These are phyloP conservation scores for Colletotrichum sp. DNA, from an alignment of 2,329 filamentous ascomycete species.

Conservation along the genomic window DNA sequence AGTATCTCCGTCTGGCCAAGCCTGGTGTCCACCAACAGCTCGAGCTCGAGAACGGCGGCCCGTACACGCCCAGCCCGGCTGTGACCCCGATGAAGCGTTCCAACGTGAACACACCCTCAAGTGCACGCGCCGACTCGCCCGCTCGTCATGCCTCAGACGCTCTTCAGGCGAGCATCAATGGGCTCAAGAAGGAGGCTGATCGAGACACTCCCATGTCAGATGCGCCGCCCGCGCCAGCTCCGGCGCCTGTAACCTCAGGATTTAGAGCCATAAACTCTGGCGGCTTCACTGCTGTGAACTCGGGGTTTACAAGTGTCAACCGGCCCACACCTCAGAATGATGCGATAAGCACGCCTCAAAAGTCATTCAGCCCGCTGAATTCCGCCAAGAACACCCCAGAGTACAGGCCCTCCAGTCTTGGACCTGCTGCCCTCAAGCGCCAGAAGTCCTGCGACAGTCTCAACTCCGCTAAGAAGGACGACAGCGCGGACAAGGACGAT, in stretches of 20 bases:
- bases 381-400: conserved; percentile 71
- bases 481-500: conserved; percentile 58
- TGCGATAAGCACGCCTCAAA: conserved; percentile 65
- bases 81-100: conserved; percentile 74
- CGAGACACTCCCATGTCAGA: conserved; percentile 55
- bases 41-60: conserved; percentile 90
- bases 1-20: conserved; percentile 88
- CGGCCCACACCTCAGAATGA: conserved; percentile 40
- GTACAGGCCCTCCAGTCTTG: conserved; percentile 58
- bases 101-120: conserved; percentile 61
- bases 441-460: conserved; percentile 68
- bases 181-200: conserved; percentile 48
- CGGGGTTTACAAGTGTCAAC: conserved; percentile 72
- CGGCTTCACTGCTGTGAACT: conserved; percentile 77
- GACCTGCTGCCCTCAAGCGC: conserved; percentile 72
- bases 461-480: conserved; percentile 53
- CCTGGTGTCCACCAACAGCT: conserved; percentile 96
- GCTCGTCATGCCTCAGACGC: conserved; percentile 60
- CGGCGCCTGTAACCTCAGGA: conserved; percentile 51
- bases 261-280: conserved; percentile 65
- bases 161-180: conserved; percentile 53
- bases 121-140: conserved; percentile 69
- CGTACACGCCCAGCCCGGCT: conserved; percentile 77
- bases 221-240: conserved; percentile 40
- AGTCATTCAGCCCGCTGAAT: conserved; percentile 63